Percentiles rank a stretch among this genome's conserved stretches.
These are phyloP conservation scores for Rhynchospora breviuscula DNA, from an alignment of 176 grass and related monocot genomes.

Conservation along the genomic window DNA sequence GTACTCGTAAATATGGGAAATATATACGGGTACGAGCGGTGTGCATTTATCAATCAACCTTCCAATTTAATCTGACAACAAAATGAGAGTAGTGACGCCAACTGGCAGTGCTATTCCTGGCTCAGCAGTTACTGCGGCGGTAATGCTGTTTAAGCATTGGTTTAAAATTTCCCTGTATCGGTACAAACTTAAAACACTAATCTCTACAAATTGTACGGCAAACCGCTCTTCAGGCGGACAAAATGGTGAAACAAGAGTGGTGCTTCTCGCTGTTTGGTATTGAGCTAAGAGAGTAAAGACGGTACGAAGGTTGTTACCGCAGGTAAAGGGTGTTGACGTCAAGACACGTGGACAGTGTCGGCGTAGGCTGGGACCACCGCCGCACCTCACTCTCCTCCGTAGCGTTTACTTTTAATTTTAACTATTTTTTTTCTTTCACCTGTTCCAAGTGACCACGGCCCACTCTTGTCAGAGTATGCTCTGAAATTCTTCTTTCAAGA, in stretches of 20 bases:
- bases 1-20: not conserved
- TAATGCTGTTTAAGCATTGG: not conserved
- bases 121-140: slow-evolving; percentile 26
- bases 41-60: slow-evolving; percentile 25
- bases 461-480: not conserved
- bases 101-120: not conserved
- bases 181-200: not conserved
- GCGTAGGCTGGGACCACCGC: slow-evolving; percentile 35
- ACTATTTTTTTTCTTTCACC: slow-evolving; percentile 28
- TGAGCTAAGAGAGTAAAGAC: not conserved
- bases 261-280: not conserved
- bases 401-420: slow-evolving; percentile 50
- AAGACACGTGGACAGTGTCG: slow-evolving; percentile 55
- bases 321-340: slow-evolving; percentile 45
- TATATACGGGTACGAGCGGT: not conserved
- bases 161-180: not conserved
- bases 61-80: slow-evolving; percentile 20
- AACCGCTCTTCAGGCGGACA: too few relatives aligned
- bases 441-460: slow-evolving; percentile 13
- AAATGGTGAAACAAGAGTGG: too few relatives aligned
- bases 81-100: slow-evolving; percentile 1
- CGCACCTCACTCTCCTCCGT: slow-evolving; percentile 1
- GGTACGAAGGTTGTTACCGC: slow-evolving; percentile 50
- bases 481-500: not conserved
- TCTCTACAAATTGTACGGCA: not conserved